These are phyloP conservation scores for Aspergillus sojae DNA, from an alignment of 2,329 filamentous ascomycete species.

Conservation along the genomic window DNA sequence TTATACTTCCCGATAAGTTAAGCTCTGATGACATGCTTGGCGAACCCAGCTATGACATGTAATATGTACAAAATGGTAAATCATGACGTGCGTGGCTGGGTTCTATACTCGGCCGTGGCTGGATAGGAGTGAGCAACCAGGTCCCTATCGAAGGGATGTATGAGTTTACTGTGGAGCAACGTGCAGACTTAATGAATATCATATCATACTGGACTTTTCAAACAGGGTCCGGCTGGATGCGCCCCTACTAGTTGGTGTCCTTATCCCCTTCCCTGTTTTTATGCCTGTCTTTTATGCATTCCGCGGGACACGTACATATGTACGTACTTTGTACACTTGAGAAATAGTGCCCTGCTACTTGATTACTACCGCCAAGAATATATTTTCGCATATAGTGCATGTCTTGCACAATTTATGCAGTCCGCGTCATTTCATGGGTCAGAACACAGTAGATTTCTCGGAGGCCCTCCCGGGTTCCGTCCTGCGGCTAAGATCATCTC, in stretches of 20 bases:
- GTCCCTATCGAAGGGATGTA: not conserved
- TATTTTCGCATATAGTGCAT: not conserved
- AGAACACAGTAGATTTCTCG: too few species aligned
- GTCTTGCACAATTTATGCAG: not conserved
- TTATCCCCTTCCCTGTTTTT: not conserved
- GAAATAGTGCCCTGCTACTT: not conserved
- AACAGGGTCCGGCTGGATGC: not conserved
- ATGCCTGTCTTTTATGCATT: not conserved
- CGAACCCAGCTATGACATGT: not conserved
- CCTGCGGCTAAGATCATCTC: not conserved
- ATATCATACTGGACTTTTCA: not conserved
- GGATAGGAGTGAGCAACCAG: not conserved
- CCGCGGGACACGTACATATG: not conserved
- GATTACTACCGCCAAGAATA: not conserved
- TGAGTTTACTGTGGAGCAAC: not conserved
- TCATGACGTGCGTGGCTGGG: not conserved
- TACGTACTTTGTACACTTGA: too few species aligned
- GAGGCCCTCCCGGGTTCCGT: not conserved
- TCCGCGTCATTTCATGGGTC: not conserved
- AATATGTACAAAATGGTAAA: not conserved
- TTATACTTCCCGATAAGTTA: not conserved
- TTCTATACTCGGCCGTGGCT: not conserved
- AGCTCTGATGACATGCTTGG: conserved; percentile 1
- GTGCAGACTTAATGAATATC: not conserved
- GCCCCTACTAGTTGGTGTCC: too few species aligned